Conservation (phyloP, 1,139 yeast species). For the Arxiozyma bovina region DNA sequence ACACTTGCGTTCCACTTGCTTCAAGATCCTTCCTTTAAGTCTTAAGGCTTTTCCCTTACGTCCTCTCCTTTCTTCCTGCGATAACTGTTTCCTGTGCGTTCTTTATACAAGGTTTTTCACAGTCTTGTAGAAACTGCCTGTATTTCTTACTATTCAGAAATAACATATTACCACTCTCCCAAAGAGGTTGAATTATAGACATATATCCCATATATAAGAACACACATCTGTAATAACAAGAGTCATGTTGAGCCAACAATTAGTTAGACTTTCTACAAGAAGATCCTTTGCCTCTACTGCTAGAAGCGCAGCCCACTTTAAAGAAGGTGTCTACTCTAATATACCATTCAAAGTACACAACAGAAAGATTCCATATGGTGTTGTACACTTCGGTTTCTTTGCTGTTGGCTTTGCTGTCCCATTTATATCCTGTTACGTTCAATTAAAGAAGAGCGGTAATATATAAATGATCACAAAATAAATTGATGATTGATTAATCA, state of each 20-base stretch:
- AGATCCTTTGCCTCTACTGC: constrained; percentile 30
- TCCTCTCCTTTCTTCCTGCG: neutral
- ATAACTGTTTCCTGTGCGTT: neutral
- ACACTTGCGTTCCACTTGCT: too few species aligned
- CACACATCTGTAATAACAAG: neutral
- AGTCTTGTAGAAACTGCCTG: neutral
- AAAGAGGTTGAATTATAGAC: neutral
- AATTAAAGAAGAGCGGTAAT: constrained; percentile 67
- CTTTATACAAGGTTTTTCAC: too few species aligned
- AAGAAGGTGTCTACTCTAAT: constrained; percentile 85
- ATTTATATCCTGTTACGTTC: constrained; percentile 58
- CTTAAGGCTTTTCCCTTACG: neutral
- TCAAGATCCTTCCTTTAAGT: neutral
- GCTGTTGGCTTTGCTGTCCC: constrained; percentile 58
- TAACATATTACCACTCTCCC: neutral
- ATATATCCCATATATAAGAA: neutral
- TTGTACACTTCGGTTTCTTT: constrained; percentile 73
- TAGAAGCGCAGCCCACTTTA: constrained; percentile 38
- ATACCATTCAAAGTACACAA: constrained; percentile 87
- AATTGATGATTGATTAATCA: neutral
- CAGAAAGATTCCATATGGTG: constrained; percentile 81
- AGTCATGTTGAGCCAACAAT: constrained; percentile 29
- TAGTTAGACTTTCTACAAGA: constrained; percentile 28
- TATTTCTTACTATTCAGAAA: neutral
- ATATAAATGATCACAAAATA: constrained; percentile 3